These are phyloP conservation scores for Notholithocarpus densiflorus DNA, from an alignment of 306 rosid species.

Conservation along the genomic window DNA sequence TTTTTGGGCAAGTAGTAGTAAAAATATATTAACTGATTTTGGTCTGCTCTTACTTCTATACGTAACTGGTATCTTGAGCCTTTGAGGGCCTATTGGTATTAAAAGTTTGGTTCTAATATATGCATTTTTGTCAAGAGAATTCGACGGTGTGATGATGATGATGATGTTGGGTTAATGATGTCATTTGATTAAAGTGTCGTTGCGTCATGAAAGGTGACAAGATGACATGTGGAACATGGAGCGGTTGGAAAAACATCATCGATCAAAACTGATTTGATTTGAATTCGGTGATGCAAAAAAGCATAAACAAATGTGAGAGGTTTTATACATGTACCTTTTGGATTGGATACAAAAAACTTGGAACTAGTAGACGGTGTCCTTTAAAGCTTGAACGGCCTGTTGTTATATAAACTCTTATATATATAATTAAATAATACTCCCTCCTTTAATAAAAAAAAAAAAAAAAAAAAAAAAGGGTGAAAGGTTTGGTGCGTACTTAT, in stretches of 20 bases:
- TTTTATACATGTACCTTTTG: too few relatives aligned
- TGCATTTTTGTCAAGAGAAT: neutral
- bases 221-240: constrained; percentile 1
- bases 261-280: neutral
- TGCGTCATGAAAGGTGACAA: constrained; percentile 1
- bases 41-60: too few relatives aligned
- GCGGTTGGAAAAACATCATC: neutral
- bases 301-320: neutral
- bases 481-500: too few relatives aligned
- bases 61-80: neutral
- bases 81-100: neutral
- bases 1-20: too few relatives aligned
- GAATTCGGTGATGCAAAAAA: neutral
- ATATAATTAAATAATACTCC: too few relatives aligned
- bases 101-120: neutral
- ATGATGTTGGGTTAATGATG: neutral
- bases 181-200: neutral
- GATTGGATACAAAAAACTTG: too few relatives aligned
- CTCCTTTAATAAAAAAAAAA: too few relatives aligned
- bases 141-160: neutral
- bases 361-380: too few relatives aligned
- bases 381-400: too few relatives aligned
- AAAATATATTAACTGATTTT: too few relatives aligned
- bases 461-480: too few relatives aligned
- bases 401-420: too few relatives aligned